Base-by-base conservation (phyloP, 805 yeast genomes). In the Hermanozyma aechmeae region DNA sequence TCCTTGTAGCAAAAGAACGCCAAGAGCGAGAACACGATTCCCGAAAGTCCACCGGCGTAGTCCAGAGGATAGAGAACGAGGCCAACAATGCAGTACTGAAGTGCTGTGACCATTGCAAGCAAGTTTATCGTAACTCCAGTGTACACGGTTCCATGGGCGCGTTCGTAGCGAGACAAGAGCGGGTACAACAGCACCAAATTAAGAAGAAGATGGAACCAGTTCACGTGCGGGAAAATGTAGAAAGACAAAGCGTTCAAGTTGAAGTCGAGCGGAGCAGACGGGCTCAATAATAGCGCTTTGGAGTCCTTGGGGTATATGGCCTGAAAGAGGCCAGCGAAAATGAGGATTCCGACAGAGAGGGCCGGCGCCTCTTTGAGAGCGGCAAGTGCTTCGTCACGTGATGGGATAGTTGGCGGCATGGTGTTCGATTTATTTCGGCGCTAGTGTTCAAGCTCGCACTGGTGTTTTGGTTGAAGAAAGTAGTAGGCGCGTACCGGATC, bases 101-200 rank as follows among this genome's bases (percentile, higher is more conserved):
- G 45, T 4, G 80, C 95, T 2, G 89, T 68, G 4, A 73, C 51
- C 2, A 79, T 75, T 2, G 94, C 82, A 27, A 79, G 53, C 15
- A 81, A 39, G 49, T 84, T 85, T 32, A 86, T 58, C 11, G 85
- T 76, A 26, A 86, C 62, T 4, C 93, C 95, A 4, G 95, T 80
- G 51, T 83, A 73, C 3, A 85, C 79, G 0, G 96, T 84, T 5
- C 96, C 96, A 45, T 83, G 79, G 14, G 55, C 49, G 32, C 65
- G 58, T 59, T 85, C 96, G 51, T 77, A 85, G 29, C 64, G 61
- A 9, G 77, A 60, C 43, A 84, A 50, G 13, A 81, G 74, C 1
- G 79, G 68, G 33, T 69, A 59, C 25, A 85, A 47, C 1, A 79
- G 68, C 22, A 73, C 35, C 6, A 72, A 33, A 43, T 83, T 84